phyloP scores from a whole-genome alignment of 2,329 filamentous ascomycete genomes.

The Zymoseptoria tritici region DNA sequence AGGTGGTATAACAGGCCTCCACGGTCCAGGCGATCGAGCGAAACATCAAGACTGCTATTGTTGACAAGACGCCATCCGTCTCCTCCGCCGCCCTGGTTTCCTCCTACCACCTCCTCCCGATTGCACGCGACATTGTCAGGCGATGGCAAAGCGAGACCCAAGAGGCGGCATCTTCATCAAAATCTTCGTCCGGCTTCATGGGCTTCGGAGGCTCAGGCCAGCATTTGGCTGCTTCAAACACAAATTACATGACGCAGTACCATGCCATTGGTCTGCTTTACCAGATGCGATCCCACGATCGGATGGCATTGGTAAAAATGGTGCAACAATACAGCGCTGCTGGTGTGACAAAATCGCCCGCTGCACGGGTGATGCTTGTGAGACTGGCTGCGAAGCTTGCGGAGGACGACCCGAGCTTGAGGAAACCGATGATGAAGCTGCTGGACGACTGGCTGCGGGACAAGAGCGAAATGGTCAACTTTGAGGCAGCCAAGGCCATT shows the following conservation, averaged over 20 bases:
- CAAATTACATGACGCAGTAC: constrained; percentile 97
- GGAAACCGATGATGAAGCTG: constrained; percentile 94
- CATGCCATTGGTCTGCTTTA: constrained; percentile 96
- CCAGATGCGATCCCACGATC: constrained; percentile 94
- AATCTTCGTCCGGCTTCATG: constrained; percentile 84
- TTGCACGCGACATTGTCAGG: constrained; percentile 88
- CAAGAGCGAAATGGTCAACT: constrained; percentile 99
- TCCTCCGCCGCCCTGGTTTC: constrained; percentile 93
- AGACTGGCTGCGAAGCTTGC: constrained; percentile 87
- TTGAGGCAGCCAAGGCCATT: constrained; percentile 96
- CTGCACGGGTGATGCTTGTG: constrained; percentile 86
- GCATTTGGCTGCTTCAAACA: constrained; percentile 63
- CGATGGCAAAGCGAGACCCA: constrained; percentile 99
- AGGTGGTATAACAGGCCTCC: constrained; percentile 55
- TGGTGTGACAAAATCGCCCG: constrained; percentile 89
- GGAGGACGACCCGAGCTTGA: constrained; percentile 79
- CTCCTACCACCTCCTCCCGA: constrained; percentile 93
- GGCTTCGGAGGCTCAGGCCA: constrained; percentile 80
- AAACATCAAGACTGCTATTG: constrained; percentile 97
- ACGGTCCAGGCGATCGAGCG: constrained; percentile 97
- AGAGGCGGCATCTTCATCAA: constrained; percentile 84
- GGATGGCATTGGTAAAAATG: constrained; percentile 99
- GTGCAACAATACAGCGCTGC: constrained; percentile 95
- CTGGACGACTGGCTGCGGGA: constrained; percentile 94
- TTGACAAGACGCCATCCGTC: constrained; percentile 97